phyloP scores from a whole-genome alignment of 2,329 filamentous ascomycete species.

The Paecilomyces sp. region DNA sequence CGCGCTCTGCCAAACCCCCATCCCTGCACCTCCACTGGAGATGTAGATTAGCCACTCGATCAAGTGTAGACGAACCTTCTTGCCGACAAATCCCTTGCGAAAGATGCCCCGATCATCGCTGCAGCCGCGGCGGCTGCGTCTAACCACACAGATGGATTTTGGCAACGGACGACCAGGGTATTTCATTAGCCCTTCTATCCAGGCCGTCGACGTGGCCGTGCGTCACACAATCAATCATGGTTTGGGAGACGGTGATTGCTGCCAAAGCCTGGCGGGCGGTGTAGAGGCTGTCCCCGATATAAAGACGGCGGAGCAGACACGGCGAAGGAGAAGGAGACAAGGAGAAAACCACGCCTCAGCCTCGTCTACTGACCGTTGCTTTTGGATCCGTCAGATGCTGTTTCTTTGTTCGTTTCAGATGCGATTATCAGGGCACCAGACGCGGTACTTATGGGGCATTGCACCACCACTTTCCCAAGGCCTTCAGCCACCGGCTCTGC shows the following conservation, averaged over 20 bases:
- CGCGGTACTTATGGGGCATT: neutral
- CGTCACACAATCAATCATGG: neutral
- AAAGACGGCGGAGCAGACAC: neutral
- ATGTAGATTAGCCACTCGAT: neutral
- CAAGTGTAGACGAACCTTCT: neutral
- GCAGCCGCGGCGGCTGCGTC: slow-evolving; percentile 5
- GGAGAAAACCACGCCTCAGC: neutral
- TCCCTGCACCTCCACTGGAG: neutral
- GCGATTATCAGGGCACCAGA: neutral
- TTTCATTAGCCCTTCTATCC: neutral
- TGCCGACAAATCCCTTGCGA: neutral
- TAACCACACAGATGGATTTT: neutral
- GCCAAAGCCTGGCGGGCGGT: neutral
- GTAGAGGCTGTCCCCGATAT: neutral
- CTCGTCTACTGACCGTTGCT: neutral
- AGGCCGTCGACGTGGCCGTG: neutral
- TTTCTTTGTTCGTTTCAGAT: neutral
- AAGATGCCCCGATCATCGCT: neutral
- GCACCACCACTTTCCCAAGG: neutral
- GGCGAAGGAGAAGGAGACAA: neutral
- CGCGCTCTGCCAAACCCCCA: neutral
- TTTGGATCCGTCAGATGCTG: neutral
- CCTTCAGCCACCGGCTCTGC: neutral
- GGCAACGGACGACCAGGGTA: neutral
- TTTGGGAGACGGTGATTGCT: neutral